phyloP scores from a whole-genome alignment of 192 early-diverging fungal species.

The Backusella sp. region DNA sequence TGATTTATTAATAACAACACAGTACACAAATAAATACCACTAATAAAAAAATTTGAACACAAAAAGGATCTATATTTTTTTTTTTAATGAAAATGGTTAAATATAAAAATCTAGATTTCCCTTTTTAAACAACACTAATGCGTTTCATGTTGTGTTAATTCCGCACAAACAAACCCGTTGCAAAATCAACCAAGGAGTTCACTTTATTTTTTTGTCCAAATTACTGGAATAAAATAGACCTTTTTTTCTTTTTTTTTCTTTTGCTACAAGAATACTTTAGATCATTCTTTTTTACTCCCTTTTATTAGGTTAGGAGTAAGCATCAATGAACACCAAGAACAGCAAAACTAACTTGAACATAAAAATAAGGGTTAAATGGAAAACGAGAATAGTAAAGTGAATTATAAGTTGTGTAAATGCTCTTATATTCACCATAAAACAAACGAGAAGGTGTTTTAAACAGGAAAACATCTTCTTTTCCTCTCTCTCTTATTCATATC shows the following conservation, averaged over 20 bases:
- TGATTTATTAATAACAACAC: neutral
- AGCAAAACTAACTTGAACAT: neutral
- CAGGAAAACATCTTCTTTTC: neutral
- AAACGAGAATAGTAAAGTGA: neutral
- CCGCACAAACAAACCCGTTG: neutral
- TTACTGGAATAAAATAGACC: neutral
- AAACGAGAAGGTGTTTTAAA: neutral
- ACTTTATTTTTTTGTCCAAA: neutral
- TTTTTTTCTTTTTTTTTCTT: neutral
- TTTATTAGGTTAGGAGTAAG: neutral
- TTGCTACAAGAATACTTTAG: neutral
- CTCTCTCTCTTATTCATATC: neutral
- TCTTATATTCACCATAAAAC: neutral
- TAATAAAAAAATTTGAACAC: neutral
- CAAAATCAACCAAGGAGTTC: neutral
- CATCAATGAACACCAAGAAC: neutral
- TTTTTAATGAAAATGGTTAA: neutral
- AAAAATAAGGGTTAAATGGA: neutral
- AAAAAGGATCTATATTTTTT: neutral
- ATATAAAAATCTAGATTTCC: slow-evolving; percentile 3
- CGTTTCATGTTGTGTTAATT: neutral
- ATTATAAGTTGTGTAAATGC: neutral
- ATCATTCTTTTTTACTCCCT: neutral
- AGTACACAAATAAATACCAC: neutral
- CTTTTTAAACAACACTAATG: neutral